These are phyloP conservation scores for Xylaria arbuscula DNA, from an alignment of 2,329 filamentous ascomycete genomes.

Conservation along the genomic window DNA sequence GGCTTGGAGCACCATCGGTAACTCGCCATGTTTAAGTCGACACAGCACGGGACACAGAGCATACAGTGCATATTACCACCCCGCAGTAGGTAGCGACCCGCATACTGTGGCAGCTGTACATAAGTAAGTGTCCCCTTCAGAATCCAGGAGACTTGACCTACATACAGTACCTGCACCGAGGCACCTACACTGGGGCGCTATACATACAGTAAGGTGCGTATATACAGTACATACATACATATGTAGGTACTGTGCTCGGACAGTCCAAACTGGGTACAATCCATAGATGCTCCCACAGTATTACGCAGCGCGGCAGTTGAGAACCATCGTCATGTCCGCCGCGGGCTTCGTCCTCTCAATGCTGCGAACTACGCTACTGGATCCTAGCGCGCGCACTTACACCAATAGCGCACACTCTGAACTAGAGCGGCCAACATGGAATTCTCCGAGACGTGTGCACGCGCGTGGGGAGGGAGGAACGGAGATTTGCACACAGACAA, in stretches of 20 bases:
- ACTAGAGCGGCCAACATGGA: conserved; percentile 14
- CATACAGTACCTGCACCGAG: no score
- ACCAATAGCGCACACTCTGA: neutral
- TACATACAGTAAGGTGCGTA: no score
- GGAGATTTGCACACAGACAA: conserved; percentile 21
- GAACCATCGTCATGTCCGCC: neutral
- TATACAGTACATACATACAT: no score
- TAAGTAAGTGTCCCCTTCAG: no score
- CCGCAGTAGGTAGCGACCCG: no score
- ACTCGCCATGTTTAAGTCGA: no score
- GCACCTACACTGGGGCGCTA: no score
- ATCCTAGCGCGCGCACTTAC: neutral
- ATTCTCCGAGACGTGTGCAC: conserved; percentile 28
- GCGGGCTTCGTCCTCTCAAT: conserved; percentile 15
- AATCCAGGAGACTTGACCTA: no score
- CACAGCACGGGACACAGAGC: neutral
- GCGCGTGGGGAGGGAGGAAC: conserved; percentile 12
- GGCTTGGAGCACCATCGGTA: neutral
- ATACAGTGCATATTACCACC: neutral
- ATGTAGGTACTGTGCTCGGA: neutral
- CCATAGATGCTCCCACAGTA: neutral
- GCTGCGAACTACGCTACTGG: neutral
- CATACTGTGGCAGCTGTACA: no score
- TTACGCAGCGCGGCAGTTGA: neutral
- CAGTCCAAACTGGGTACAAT: neutral